phyloP scores from a whole-genome alignment of 768 basidiomycete genomes.

The Lyophyllum semitale region DNA sequence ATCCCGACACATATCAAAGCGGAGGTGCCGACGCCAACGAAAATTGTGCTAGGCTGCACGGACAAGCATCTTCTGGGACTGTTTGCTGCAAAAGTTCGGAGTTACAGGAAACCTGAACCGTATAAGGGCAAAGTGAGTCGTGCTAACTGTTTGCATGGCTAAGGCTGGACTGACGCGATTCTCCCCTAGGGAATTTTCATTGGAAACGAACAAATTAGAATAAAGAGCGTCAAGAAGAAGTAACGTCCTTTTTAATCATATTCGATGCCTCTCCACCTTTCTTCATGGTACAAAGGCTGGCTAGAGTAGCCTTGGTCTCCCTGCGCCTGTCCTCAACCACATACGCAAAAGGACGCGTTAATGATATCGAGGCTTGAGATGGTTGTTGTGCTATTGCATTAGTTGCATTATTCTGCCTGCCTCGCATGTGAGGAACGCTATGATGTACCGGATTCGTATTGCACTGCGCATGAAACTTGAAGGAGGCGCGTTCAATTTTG shows the following conservation, averaged over 20 bases:
- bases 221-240: constrained; percentile 95
- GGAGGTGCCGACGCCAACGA: constrained; percentile 80
- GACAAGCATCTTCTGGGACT: constrained; percentile 88
- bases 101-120: constrained; percentile 88
- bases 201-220: constrained; percentile 87
- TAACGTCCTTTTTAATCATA: constrained; percentile 40
- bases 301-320: no score
- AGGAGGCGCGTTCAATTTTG: no score
- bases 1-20: constrained; percentile 82
- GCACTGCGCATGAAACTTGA: no score
- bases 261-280: neutral
- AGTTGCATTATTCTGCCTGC: no score
- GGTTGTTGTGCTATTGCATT: no score
- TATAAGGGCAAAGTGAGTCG: constrained; percentile 93
- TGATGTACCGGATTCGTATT: no score
- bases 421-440: no score
- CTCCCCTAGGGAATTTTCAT: constrained; percentile 82
- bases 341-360: no score
- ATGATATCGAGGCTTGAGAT: no score
- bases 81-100: constrained; percentile 85
- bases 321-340: no score
- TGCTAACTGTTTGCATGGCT: neutral
- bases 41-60: constrained; percentile 78
- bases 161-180: neutral
- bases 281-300: neutral